These are phyloP conservation scores for Teratosphaeria zuluensis DNA, from an alignment of 2,329 filamentous ascomycete species.

Conservation along the genomic window DNA sequence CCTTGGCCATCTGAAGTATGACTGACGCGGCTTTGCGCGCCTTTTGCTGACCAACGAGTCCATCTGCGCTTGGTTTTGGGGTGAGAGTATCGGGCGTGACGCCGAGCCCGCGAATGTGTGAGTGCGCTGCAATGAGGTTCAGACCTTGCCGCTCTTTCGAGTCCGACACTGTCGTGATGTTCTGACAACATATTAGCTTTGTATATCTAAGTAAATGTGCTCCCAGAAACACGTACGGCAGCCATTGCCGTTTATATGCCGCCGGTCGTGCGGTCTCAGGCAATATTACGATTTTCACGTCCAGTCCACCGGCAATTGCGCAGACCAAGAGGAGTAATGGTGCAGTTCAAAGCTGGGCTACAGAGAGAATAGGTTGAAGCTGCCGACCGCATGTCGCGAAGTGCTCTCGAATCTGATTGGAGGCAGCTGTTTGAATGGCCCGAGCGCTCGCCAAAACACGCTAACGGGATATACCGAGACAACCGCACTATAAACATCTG, in stretches of 20 bases:
- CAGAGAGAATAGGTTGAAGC: not conserved
- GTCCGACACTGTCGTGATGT: conserved; percentile 80
- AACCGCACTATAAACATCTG: not conserved
- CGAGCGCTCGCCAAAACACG: not conserved
- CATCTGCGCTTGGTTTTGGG: conserved; percentile 75
- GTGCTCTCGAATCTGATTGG: not conserved
- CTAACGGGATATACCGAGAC: not conserved
- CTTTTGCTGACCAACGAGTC: conserved; percentile 91
- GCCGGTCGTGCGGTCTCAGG: conserved; percentile 1
- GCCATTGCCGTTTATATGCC: conserved; percentile 3
- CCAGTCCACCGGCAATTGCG: not conserved
- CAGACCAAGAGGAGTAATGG: not conserved
- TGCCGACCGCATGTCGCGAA: not conserved
- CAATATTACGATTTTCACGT: not conserved
- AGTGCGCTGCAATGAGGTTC: conserved; percentile 96
- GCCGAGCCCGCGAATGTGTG: conserved; percentile 90
- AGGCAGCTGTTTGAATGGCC: not conserved
- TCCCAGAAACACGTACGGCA: not conserved
- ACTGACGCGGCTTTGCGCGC: conserved; percentile 93
- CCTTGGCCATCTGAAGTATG: conserved; percentile 97
- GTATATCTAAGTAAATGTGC: not conserved
- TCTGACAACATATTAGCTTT: conserved; percentile 26
- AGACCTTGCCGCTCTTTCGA: conserved; percentile 91
- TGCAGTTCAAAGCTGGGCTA: not conserved
- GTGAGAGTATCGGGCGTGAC: conserved; percentile 88